phyloP scores from a whole-genome alignment of 495 filamentous ascomycete genomes.

The Hypoxylon subgilvum region DNA sequence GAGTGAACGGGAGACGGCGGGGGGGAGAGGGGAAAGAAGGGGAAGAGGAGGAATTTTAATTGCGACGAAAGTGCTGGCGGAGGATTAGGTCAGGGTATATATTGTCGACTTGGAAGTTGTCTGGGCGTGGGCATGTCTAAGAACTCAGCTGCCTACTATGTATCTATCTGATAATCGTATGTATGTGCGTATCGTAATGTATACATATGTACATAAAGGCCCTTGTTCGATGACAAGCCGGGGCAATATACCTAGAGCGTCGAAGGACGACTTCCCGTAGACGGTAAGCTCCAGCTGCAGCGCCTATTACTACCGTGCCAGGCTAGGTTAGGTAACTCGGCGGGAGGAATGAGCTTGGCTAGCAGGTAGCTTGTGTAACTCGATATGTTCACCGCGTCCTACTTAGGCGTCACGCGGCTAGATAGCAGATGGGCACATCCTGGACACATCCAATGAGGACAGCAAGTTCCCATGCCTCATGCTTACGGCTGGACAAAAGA shows the following conservation, averaged over 20 bases:
- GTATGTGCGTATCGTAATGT: background rate
- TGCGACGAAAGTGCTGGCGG: background rate
- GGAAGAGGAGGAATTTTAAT: background rate
- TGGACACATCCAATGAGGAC: background rate
- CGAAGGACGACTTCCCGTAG: background rate
- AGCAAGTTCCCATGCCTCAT: background rate
- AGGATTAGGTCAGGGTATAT: no score
- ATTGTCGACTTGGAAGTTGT: no score
- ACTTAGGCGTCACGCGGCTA: conserved; percentile 3
- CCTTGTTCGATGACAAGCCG: conserved; percentile 8
- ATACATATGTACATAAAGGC: background rate
- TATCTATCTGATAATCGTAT: no score
- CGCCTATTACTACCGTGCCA: conserved; percentile 6
- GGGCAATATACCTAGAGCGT: background rate
- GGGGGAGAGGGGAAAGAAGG: background rate
- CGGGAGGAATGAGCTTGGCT: background rate
- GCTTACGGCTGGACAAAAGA: background rate
- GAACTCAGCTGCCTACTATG: no score
- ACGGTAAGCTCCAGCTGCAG: conserved; percentile 8
- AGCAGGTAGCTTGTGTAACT: background rate
- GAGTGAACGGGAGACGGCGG: background rate
- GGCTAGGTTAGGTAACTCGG: background rate
- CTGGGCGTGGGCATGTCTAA: no score
- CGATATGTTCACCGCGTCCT: background rate
- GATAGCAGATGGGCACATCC: no score